Base-by-base conservation (phyloP, 192 early-diverging fungal species). In the Ambispora gerdemannii region DNA sequence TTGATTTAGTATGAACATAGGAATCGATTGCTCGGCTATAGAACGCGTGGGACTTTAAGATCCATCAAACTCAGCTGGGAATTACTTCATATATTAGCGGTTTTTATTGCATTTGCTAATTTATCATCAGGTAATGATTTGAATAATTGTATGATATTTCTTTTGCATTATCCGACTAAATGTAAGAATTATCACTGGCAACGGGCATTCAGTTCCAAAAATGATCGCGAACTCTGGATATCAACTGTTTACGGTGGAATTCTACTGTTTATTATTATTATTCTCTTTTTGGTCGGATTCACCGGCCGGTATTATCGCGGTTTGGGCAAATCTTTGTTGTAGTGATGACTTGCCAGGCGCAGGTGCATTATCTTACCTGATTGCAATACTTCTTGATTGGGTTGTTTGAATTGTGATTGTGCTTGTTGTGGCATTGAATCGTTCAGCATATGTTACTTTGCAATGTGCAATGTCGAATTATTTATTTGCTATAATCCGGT, bases 361-460 rank as follows among this genome's bases (percentile, higher is more conserved):
- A 47, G 78, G 79, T 66, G 81, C 85, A 17, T 89, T 89, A 51
- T 89, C 89, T 69, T 78, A 83, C 0, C 63, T 89, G 11, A 74
- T 84, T 27, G 74, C 75, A 1, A 76, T 80, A 33, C 76, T 85
- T 33, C 62, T 80, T 25, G 77, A 72, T 4, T 89, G 87, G 87
- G 77, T 88, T 3, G 75, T 75, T 0, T 83, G 81, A 13, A 63
- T 89, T 28, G 82, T 82, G 10, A 56, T 89, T 15, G 72, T 89
- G 25, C 71, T 89, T 50, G 73, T 77, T 7, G 85, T 82, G 0
- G 78, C 85, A 20, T 76, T 89, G 38, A 79, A 79, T 63, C 87
- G 87, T 76, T 87, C 84, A 22, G 79, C 85, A n/a, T 80, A 83
- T 33, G 87, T 89, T 67, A 88, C 86, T 2, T 77, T 89, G 65